A percentile compares a stretch with the other conserved stretches of the same genome.
Evolutionary conservation across 345 rosid species (phyloP).

Genomic region (Lepidium aucheri): DNA sequence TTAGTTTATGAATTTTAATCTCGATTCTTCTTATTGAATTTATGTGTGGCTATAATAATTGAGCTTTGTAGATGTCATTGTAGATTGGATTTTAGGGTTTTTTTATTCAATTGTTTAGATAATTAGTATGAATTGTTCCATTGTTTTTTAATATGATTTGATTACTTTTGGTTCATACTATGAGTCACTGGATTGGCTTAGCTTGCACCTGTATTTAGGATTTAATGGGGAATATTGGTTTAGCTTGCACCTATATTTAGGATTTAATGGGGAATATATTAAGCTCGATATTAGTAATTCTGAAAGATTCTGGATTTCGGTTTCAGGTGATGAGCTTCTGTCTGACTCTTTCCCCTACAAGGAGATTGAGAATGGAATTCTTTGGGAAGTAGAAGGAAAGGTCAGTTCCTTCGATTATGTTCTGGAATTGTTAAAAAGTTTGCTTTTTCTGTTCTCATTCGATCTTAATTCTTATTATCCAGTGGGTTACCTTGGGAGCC

Average conservation of each 20-base stretch:
- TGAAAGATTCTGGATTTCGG: neutral
- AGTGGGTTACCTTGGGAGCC: conserved; percentile 88
- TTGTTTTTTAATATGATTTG: neutral
- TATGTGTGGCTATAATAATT: neutral
- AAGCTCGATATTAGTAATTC: neutral
- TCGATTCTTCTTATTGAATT: neutral
- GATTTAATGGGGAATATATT: neutral
- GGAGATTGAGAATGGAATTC: conserved; percentile 61
- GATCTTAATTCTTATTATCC: too few species aligned
- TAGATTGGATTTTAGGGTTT: neutral
- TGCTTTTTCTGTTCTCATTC: too few species aligned
- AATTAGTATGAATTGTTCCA: neutral
- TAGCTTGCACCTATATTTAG: neutral
- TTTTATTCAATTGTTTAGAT: neutral
- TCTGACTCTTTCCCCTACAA: conserved; percentile 91
- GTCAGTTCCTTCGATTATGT: too few species aligned
- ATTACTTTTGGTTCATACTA: neutral
- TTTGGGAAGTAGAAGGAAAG: conserved; percentile 97
- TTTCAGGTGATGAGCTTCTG: conserved; percentile 85
- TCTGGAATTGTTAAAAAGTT: too few species aligned
- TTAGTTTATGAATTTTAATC: neutral
- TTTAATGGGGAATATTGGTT: neutral
- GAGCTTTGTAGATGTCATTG: neutral
- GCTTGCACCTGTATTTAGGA: neutral
- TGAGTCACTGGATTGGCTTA: neutral